Conservation (phyloP, 1,139 yeast species). For the Lodderomyces elongisporus region DNA sequence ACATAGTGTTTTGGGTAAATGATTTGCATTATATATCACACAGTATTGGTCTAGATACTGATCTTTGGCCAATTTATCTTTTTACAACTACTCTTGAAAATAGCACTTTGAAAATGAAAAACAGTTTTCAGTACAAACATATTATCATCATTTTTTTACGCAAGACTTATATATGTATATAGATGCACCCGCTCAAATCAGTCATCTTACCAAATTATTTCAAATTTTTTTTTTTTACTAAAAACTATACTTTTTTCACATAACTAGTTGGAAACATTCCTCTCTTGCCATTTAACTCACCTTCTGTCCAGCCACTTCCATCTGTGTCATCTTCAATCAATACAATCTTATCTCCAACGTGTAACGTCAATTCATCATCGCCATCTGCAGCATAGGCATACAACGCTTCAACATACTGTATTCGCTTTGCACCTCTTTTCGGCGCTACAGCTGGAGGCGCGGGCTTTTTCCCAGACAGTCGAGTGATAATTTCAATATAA, state of each 20-base stretch:
- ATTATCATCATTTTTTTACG: no score
- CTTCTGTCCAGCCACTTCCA: conserved; percentile 97
- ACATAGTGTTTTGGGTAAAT: no score
- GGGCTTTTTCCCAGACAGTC: conserved; percentile 30
- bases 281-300: conserved; percentile 65
- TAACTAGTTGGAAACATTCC: conserved; percentile 87
- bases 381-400: conserved; percentile 82
- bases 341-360: conserved; percentile 71
- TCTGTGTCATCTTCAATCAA: conserved; percentile 64
- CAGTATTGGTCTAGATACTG: no score
- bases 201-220: no score
- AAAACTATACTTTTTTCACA: conserved; percentile 40
- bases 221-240: no score
- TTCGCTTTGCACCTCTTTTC: conserved; percentile 64
- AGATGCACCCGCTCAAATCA: no score
- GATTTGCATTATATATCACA: no score
- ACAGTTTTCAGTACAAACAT: no score
- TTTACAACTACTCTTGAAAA: no score
- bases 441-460: conserved; percentile 89
- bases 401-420: conserved; percentile 64
- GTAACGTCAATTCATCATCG: conserved; percentile 70
- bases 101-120: no score
- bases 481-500: conserved; percentile 52
- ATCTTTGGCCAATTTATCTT: no score
- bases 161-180: no score